A percentile compares a stretch with the other conserved stretches of the same genome.
Evolutionary conservation across 73 alveolate genomes (phyloP).

Genomic region (Stentor roeselii): DNA sequence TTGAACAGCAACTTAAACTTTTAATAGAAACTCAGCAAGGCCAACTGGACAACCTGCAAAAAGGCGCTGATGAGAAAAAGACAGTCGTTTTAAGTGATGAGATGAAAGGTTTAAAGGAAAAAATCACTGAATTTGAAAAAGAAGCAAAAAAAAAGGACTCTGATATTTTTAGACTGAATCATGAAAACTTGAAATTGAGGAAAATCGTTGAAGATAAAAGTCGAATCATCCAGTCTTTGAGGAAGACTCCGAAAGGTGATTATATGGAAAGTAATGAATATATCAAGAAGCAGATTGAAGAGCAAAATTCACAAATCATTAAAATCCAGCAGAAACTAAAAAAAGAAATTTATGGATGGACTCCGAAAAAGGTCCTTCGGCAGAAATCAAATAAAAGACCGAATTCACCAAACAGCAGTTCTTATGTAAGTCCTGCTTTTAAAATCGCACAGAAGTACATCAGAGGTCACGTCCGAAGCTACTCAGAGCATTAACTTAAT

Average conservation of each 20-base stretch:
- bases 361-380: background rate
- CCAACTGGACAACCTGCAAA: constrained; percentile 69
- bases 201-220: background rate
- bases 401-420: background rate
- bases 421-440: background rate
- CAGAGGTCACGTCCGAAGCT: constrained; percentile 24
- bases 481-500: constrained; percentile 1
- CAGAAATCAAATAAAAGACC: background rate
- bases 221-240: background rate
- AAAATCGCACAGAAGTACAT: background rate
- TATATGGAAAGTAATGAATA: background rate
- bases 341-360: background rate
- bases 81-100: background rate
- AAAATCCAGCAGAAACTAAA: constrained; percentile 3
- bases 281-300: background rate
- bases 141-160: background rate
- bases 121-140: background rate
- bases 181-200: background rate
- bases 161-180: background rate
- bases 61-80: background rate
- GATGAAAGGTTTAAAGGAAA: background rate
- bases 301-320: background rate
- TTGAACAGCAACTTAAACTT: constrained; percentile 75
- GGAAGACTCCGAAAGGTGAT: background rate
- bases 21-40: constrained; percentile 67